Evolutionary conservation across 176 grass and related monocot genomes (phyloP), one percentile per base, ranked within the genome.

Genomic region (Panicum miliaceum): DNA sequence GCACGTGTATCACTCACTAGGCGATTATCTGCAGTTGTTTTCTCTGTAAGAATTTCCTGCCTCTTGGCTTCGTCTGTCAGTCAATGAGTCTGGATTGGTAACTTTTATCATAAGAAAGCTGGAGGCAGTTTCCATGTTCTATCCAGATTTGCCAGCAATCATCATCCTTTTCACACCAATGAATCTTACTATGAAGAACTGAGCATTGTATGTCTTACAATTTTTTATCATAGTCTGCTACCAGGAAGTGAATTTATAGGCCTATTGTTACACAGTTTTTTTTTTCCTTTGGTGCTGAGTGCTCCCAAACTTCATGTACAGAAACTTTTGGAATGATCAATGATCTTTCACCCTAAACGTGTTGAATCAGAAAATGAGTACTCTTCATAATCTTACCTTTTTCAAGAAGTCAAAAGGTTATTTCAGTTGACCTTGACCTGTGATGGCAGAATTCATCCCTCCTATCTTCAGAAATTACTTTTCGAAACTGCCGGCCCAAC

Each of bases 391-490:
- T 74, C 4, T 48, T 32, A 19, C 67, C 50, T 0, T 26, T 89
- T 42, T 36, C 18, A 76, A 37, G 34, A 61, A 76, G 70, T 36
- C 75, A 40, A 41, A 71, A 84, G 53, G 50, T 9, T 63, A 4
- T 50, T 85, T 67, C 51, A 69, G 59, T 2, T 81, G 51, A 89
- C 32, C 71, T 66, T 84, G 75, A 80, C 48, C 37, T 37, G 75
- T 80, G 57, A 75, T 20, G 60, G 7, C 29, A 62, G 63, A 52
- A 77, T 77, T 63, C 34, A 27, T 84, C 13, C 53, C 32, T 79
- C 27, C 15, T 62, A 29, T 79, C 68, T 73, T 71, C 42, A 86
- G 14, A 76, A 61, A 32, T 64, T 48, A 40, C 79, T 50, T 69
- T 81, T 58, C 48, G 77, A 75, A 66, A 75, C 77, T 35, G 12